A percentile compares a stretch with the other conserved stretches of the same genome.
Evolutionary conservation across 2,329 filamentous ascomycete species (phyloP).

Genomic region (Penicillium sp.): DNA sequence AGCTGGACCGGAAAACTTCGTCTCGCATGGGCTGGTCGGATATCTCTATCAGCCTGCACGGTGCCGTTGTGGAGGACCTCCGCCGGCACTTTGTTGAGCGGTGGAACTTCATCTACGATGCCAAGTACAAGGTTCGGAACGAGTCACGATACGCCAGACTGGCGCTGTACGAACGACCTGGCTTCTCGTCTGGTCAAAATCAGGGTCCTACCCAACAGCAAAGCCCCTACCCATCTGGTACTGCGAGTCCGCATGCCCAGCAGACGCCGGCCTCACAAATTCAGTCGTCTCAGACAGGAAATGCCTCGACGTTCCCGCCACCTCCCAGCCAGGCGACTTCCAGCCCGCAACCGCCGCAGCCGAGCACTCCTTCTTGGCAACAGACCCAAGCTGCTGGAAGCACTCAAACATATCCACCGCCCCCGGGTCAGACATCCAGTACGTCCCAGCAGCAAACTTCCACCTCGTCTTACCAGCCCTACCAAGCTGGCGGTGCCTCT

Average conservation of each 20-base stretch:
- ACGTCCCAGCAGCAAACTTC: constrained; percentile 1
- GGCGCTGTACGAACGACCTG: constrained; percentile 33
- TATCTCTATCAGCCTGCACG: constrained; percentile 71
- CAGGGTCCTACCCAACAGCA: constrained; percentile 13
- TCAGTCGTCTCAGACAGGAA: constrained; percentile 6
- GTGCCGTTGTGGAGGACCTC: constrained; percentile 72
- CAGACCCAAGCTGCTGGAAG: too few species aligned
- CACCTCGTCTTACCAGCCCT: constrained; percentile 1
- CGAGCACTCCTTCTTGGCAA: neutral
- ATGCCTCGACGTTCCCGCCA: constrained; percentile 5
- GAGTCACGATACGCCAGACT: constrained; percentile 50
- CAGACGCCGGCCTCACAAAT: constrained; percentile 14
- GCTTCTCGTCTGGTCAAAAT: constrained; percentile 23
- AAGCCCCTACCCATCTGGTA: constrained; percentile 14
- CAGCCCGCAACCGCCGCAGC: constrained; percentile 10
- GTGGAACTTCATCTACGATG: constrained; percentile 87
- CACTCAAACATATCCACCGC: constrained; percentile 6
- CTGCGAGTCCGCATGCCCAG: constrained; percentile 16
- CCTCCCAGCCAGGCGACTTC: constrained; percentile 10
- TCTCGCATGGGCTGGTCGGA: constrained; percentile 94
- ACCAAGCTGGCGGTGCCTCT: neutral
- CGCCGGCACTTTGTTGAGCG: constrained; percentile 75
- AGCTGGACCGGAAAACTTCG: constrained; percentile 73
- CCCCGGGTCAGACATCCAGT: constrained; percentile 2
- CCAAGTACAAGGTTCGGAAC: constrained; percentile 68